Evolutionary conservation across 2,329 filamentous ascomycete genomes (phyloP).

Genomic region (Chaetomium globosum): DNA sequence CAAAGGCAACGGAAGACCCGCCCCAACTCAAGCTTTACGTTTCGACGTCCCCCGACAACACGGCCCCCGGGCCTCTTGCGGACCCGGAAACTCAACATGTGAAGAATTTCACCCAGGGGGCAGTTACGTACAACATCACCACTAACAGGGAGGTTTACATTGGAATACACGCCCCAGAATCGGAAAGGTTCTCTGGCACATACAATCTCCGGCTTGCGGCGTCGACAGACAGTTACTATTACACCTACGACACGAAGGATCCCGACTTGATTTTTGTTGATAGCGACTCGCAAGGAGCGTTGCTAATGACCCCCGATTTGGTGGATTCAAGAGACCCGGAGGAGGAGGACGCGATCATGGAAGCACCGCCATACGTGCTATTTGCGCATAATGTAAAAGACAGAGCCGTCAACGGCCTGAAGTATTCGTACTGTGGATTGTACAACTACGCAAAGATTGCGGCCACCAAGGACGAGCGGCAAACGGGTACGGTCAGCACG

Average conservation of each 20-base stretch:
- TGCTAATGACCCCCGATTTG: conserved; percentile 77
- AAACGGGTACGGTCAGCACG: conserved; percentile 54
- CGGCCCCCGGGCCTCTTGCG: conserved; percentile 65
- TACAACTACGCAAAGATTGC: conserved; percentile 65
- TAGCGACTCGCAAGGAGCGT: conserved; percentile 74
- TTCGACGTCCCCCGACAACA: conserved; percentile 66
- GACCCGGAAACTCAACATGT: conserved; percentile 50
- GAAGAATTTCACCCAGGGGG: conserved; percentile 66
- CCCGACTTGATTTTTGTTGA: conserved; percentile 77
- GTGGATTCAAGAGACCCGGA: conserved; percentile 58
- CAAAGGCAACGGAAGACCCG: conserved; percentile 51
- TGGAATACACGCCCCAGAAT: conserved; percentile 70
- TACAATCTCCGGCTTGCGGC: conserved; percentile 83
- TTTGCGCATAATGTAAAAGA: conserved; percentile 69
- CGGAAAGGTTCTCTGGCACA: conserved; percentile 60
- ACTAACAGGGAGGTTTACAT: conserved; percentile 73
- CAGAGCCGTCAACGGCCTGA: conserved; percentile 66
- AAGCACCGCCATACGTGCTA: conserved; percentile 69
- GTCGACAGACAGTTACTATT: conserved; percentile 78
- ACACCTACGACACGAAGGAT: conserved; percentile 60
- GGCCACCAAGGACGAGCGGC: conserved; percentile 57
- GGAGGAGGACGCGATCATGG: conserved; percentile 58
- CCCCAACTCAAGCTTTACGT: conserved; percentile 80
- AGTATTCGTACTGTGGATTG: conserved; percentile 81
- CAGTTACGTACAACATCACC: conserved; percentile 64